Evolutionary conservation across 768 basidiomycete genomes (phyloP).

Genomic region (Artomyces pyxidatus): DNA sequence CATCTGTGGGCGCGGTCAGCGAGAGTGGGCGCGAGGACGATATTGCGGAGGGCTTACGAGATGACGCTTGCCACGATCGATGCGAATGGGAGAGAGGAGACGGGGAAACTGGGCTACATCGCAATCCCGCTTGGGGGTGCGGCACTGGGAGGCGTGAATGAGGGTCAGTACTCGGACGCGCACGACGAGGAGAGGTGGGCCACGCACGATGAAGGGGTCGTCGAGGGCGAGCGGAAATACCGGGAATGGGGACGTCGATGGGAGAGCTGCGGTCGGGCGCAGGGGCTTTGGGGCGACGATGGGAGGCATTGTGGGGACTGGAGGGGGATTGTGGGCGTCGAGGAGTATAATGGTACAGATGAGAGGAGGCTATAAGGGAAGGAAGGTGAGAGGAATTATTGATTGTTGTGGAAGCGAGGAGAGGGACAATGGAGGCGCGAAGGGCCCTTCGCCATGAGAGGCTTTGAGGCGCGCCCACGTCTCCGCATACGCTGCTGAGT

Average conservation of each 20-base stretch:
- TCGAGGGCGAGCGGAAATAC: conserved; percentile 9
- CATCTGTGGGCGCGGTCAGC: conserved; percentile 1
- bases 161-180: background rate
- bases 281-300: conserved; percentile 16
- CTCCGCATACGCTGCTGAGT: conserved; percentile 10
- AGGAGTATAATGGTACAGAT: conserved; percentile 1
- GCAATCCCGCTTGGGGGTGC: conserved; percentile 8
- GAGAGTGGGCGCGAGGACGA: background rate
- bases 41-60: conserved; percentile 4
- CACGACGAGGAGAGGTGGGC: background rate
- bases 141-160: conserved; percentile 5
- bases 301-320: conserved; percentile 10
- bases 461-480: conserved; percentile 10
- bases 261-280: conserved; percentile 7
- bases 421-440: conserved; percentile 8
- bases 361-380: conserved; percentile 5
- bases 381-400: conserved; percentile 11
- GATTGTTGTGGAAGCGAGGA: conserved; percentile 7
- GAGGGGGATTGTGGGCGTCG: background rate
- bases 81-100: conserved; percentile 15
- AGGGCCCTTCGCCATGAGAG: too few species aligned
- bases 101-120: conserved; percentile 6
- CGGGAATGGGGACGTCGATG: conserved; percentile 8
- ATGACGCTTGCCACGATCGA: conserved; percentile 11
- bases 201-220: conserved; percentile 17